Evolutionary conservation across 1,284 basidiomycete species (phyloP).

Genomic region (Irpex sp.): DNA sequence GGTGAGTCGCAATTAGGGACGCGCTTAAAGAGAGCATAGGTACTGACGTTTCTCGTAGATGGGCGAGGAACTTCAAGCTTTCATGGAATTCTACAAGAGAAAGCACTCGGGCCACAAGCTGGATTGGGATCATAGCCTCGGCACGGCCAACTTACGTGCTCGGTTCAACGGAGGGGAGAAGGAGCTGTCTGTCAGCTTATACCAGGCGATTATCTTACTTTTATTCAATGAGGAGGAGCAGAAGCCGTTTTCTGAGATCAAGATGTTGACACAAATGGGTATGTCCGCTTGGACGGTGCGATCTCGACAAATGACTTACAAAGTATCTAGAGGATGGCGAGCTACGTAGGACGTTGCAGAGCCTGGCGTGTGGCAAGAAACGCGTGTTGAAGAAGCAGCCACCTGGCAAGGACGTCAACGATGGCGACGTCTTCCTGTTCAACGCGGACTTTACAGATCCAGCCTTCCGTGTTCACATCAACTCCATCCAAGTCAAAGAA

Average conservation of each 20-base stretch:
- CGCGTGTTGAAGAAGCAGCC: conserved; percentile 90
- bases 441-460: conserved; percentile 90
- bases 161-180: conserved; percentile 80
- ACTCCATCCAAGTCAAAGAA: conserved; percentile 95
- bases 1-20: conserved; percentile 7
- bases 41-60: conserved; percentile 58
- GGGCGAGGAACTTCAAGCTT: conserved; percentile 72
- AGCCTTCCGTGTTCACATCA: conserved; percentile 89
- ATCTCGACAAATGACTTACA: not conserved
- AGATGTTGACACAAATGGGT: conserved; percentile 83
- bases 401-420: conserved; percentile 82
- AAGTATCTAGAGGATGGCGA: conserved; percentile 71
- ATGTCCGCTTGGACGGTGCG: conserved; percentile 8
- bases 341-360: conserved; percentile 89
- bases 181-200: conserved; percentile 92
- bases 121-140: conserved; percentile 87
- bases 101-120: conserved; percentile 83
- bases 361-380: conserved; percentile 91
- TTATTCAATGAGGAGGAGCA: conserved; percentile 85
- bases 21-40: not conserved
- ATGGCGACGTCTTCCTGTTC: conserved; percentile 84
- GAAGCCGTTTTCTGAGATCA: conserved; percentile 77
- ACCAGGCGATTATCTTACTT: conserved; percentile 90
- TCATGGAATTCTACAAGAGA: conserved; percentile 75
- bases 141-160: conserved; percentile 79